Evolutionary conservation across 1,284 basidiomycete species (phyloP), one percentile per base, ranked within the genome.

Genomic region (Puccinia sorghi): DNA sequence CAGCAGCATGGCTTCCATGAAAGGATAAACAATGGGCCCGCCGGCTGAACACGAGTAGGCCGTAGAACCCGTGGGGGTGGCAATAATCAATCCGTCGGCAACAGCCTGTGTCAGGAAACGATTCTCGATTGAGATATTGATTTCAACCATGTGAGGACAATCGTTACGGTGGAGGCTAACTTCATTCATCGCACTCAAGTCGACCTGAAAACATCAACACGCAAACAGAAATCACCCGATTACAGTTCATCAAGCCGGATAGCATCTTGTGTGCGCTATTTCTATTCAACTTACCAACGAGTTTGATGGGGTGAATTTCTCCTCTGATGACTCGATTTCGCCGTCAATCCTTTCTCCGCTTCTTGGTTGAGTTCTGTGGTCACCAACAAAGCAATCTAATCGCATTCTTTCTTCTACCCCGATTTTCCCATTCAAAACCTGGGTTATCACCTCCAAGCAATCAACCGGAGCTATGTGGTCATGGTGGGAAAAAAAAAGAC

Each of bases 21-120:
- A 93, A 0, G 96, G 96, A 82, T 98, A 95, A 0, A 97, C 93
- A 81, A 98, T 97, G 0, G 96, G 95, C 8, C 95, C 95, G 32
- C 95, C 95, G 0, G 95, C 93, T 1, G 94, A 96, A 48, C 98
- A 88, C 0, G 94, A 97, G 85, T 98, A 98, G 2, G 96, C 95
- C 0, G 96, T 98, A 17, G 94, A 97, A 0, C 95, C 95, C 0
- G 95, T 98, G 4, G 95, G 96, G 0, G 96, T 97, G 0, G 94
- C 93, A 64, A 98, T 90, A 79, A 98, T 94, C 69, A 98, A 86
- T 22, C 95, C 95, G 83, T 98, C 95, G 46, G 94, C 93, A 76
- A 97, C 93, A 22, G 93, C 92, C 85, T 97, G 94, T 0, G 95
- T 98, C 17, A 98, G 87, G 86, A 97, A 93, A 83, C 96, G 93